Conservation (phyloP, 495 filamentous ascomycete species). For the Cercophora newfieldiana region DNA sequence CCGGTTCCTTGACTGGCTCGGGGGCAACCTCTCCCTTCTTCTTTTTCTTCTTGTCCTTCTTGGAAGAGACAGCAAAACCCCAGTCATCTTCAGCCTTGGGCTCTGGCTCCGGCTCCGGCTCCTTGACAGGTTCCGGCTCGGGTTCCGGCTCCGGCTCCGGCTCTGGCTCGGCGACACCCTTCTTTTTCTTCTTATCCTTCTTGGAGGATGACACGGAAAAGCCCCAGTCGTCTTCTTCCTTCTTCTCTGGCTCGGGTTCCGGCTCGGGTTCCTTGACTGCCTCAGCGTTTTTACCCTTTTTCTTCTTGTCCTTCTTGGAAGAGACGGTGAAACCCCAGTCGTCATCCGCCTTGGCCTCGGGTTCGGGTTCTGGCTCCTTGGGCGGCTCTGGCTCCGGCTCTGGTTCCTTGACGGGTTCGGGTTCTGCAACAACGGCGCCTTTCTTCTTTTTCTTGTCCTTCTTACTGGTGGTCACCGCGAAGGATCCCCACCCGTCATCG, state of each 20-base stretch:
- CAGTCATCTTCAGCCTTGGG: conserved; percentile 6
- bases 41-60: conserved; percentile 20
- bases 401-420: conserved; percentile 13
- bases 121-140: conserved; percentile 7
- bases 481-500: neutral
- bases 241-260: conserved; percentile 27
- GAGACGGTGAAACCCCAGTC: neutral
- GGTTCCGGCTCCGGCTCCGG: conserved; percentile 12
- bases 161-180: conserved; percentile 12
- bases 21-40: conserved; percentile 24
- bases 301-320: conserved; percentile 18
- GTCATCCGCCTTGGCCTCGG: conserved; percentile 10
- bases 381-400: conserved; percentile 29
- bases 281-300: neutral
- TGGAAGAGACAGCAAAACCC: neutral
- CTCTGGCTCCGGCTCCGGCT: conserved; percentile 28
- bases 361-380: conserved; percentile 24
- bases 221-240: conserved; percentile 25
- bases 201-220: conserved; percentile 15
- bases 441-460: conserved; percentile 33
- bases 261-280: conserved; percentile 22
- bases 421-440: conserved; percentile 10
- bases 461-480: neutral
- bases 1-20: conserved; percentile 12
- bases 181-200: conserved; percentile 30